Base-by-base conservation (phyloP, 164 flowering plant genomes). In the Kingdonia uniflora region DNA sequence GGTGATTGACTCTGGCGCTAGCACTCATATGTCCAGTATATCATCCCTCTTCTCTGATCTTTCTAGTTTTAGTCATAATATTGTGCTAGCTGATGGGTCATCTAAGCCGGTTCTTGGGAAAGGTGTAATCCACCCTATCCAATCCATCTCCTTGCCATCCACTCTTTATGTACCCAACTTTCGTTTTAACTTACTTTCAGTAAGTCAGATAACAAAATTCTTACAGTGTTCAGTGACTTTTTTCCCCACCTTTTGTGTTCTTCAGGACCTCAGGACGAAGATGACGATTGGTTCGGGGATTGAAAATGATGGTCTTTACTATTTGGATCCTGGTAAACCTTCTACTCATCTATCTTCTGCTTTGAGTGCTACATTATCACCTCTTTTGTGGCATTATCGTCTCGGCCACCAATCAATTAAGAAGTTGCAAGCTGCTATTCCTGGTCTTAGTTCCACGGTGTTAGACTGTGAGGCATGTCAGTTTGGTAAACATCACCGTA, bases 101-200 rank as follows among this genome's bases (percentile, higher is more conserved):
- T 44, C 48, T 8, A 8, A 19, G 15, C 20, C 22, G 1, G 48
- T 44, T 44, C 12, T n/a, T n/a, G 20, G 48, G 19, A 19, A n/a
- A 44, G 48, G 48, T 44, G 19, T 19, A 2, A 8, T 44, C 3
- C 48, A 44, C 48, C 19, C 48, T n/a, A 19, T 5, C 15, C 4
- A 16, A 2, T 44, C 48, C 6, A n/a, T 44, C 11, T 44, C 48
- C 12, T 24, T 49, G 17, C 19, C 37, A 23, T 49, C 52, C 0
- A 49, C 12, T 13, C 37, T 24, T 14, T 49, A 44, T 29, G 35
- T 24, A 14, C 29, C 2, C 2, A 15, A 6, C 6, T 49, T 23
- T 49, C 37, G 14, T 24, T 49, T 49, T 49, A 49, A 49, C 13
- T 49, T 21, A 29, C 35, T 29, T 25, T 49, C 3, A 22, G 52